phyloP scores from a whole-genome alignment of 1,139 yeast species.

The Candida freyschussii region DNA sequence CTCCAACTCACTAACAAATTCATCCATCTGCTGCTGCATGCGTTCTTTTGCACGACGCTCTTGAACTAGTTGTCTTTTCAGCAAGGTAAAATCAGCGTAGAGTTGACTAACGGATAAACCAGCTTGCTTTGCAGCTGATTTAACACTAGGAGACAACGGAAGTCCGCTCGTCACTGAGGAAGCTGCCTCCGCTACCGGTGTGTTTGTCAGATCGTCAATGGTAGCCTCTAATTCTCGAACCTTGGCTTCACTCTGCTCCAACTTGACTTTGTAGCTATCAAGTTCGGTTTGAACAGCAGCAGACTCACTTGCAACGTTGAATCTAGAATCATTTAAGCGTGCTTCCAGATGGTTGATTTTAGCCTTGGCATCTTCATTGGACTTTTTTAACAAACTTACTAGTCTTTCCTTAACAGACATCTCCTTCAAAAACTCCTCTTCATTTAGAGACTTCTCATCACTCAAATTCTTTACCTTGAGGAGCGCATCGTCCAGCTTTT shows the following conservation, averaged over 20 bases:
- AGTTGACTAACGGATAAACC: constrained; percentile 66
- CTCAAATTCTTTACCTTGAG: constrained; percentile 43
- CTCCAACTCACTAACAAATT: constrained; percentile 72
- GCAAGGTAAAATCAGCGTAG: constrained; percentile 59
- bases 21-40: constrained; percentile 65
- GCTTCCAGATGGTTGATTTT: constrained; percentile 47
- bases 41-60: constrained; percentile 71
- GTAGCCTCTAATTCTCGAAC: constrained; percentile 41
- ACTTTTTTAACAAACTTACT: constrained; percentile 52
- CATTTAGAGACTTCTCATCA: constrained; percentile 41
- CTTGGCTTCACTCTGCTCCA: constrained; percentile 27
- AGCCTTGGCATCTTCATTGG: constrained; percentile 40
- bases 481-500: constrained; percentile 35
- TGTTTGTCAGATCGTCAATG: constrained; percentile 34
- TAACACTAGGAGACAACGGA: constrained; percentile 38
- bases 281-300: constrained; percentile 28
- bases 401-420: constrained; percentile 60
- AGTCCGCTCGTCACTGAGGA: constrained; percentile 14
- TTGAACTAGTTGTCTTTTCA: constrained; percentile 62
- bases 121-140: constrained; percentile 38
- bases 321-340: constrained; percentile 39
- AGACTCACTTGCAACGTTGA: constrained; percentile 33
- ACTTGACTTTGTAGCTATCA: constrained; percentile 31
- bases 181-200: constrained; percentile 9
- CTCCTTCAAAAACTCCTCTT: constrained; percentile 57